Evolutionary conservation across 225 moss, liverwort and hornwort genomes (phyloP), one percentile per base, ranked within the genome.

Genomic region (Pleurozium schreberi): DNA sequence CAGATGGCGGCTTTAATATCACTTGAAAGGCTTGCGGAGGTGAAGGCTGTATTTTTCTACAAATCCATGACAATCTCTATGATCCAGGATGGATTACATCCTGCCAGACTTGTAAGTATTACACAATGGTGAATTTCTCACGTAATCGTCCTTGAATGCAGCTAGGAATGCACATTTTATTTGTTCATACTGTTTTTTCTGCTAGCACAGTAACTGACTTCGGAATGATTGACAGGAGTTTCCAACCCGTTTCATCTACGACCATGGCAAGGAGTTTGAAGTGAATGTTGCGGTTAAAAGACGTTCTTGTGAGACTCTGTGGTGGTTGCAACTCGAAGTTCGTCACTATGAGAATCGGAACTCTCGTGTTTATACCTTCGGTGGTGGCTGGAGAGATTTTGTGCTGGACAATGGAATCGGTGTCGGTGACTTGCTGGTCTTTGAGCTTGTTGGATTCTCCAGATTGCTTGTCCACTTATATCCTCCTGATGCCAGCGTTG

Each of bases 391-490:
- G 88, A 71, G 43, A 71, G 81, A 49, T 26, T 92, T 90, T 64
- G 86, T 90, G 88, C n/a, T 69, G 77, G 90, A 88, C 14, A 90
- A 88, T 49, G 34, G 45, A 55, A 82, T 90, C 42, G 73, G 33
- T 55, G 14, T 57, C 28, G 86, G 88, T 11, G 88, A 88, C 23
- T 62, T 85, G 40, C 38, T 88, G 82, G 58, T 90, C 52, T 92
- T 90, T 85, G 62, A 88, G 65, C 71, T 90, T 21, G 77, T 90
- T 79, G 71, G 45, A 26, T 86, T 71, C 57, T 92, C 90, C 14
- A 90, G 47, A 76, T 90, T 90, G 82, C 31, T 88, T 58, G 92
- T 92, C 70, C 64, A 86, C 12, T 62, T 90, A 68, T 85, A 55
- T 81, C 84, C 84, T 63, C 61, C 58, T 64, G 64, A 82, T 82